Conservation (phyloP, 2,329 filamentous ascomycete species). For the Diaporthe velutina region DNA sequence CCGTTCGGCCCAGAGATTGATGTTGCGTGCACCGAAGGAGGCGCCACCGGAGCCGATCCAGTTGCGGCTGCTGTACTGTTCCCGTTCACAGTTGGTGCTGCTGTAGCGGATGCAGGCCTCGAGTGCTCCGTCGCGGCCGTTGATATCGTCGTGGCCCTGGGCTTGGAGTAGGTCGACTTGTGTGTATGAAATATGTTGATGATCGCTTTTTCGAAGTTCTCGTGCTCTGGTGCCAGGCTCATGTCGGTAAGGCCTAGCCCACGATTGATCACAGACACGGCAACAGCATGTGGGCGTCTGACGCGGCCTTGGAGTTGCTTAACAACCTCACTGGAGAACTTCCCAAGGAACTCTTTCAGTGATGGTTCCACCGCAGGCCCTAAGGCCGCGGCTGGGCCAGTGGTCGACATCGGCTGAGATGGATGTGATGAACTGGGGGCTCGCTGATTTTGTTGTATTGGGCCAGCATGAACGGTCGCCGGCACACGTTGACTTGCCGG, state of each 20-base stretch:
- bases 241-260: slow-evolving; percentile 61
- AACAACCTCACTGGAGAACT: slow-evolving; percentile 61
- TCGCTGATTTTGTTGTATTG: slow-evolving; percentile 24
- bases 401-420: slow-evolving; percentile 21
- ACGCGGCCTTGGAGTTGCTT: slow-evolving; percentile 59
- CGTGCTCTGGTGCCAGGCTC: slow-evolving; percentile 55
- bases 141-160: slow-evolving; percentile 19
- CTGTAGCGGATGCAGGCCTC: not conserved
- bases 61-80: not conserved
- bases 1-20: not conserved
- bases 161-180: slow-evolving; percentile 40
- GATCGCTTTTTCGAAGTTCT: slow-evolving; percentile 62
- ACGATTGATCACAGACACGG: slow-evolving; percentile 67
- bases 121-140: slow-evolving; percentile 35
- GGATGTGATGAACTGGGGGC: slow-evolving; percentile 8
- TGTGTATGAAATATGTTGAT: slow-evolving; percentile 56
- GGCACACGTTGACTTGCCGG: slow-evolving; percentile 9
- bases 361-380: slow-evolving; percentile 58
- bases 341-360: slow-evolving; percentile 56
- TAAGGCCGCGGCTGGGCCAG: slow-evolving; percentile 34
- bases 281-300: slow-evolving; percentile 59
- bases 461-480: not conserved
- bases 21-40: not conserved
- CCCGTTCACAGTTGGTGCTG: not conserved
- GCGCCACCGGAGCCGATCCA: not conserved